Percentiles rank a stretch among this genome's conserved stretches.
These are phyloP conservation scores for Penicillium cataractarum DNA, from an alignment of 495 filamentous ascomycete genomes.

Conservation along the genomic window DNA sequence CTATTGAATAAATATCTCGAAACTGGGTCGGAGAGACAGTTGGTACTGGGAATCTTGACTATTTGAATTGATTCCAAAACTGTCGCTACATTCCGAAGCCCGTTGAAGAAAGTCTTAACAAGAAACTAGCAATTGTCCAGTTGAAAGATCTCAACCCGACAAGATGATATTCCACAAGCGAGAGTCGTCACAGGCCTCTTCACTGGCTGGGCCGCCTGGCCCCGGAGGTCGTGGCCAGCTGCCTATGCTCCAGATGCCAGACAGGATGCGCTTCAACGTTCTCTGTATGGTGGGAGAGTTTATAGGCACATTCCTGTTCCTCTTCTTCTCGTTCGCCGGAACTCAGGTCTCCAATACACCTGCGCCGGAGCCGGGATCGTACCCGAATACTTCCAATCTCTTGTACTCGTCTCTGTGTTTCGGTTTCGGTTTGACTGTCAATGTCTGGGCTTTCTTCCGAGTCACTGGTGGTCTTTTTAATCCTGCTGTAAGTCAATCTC, in stretches of 20 bases:
- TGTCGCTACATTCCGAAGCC: too few relatives aligned
- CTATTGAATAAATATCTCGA: constrained; percentile 13
- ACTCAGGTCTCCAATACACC: constrained; percentile 71
- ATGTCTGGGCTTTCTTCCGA: constrained; percentile 85
- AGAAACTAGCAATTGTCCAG: not conserved
- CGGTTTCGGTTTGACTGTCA: constrained; percentile 75
- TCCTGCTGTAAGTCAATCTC: constrained; percentile 58
- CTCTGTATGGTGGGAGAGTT: constrained; percentile 71
- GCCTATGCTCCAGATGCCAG: constrained; percentile 45
- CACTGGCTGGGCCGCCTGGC: constrained; percentile 11
- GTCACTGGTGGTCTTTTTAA: constrained; percentile 83
- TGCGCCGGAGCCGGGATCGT: constrained; percentile 35
- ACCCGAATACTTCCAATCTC: constrained; percentile 51
- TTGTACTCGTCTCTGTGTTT: constrained; percentile 75
- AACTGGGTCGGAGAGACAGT: too few relatives aligned
- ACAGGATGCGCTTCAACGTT: constrained; percentile 51
- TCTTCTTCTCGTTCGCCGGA: constrained; percentile 80
- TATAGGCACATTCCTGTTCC: constrained; percentile 80
- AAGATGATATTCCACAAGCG: constrained; percentile 21
- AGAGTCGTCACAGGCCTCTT: constrained; percentile 12
- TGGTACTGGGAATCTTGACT: too few relatives aligned
- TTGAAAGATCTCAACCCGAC: not conserved
- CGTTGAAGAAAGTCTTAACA: not conserved
- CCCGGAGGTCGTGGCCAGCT: constrained; percentile 31
- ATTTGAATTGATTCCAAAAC: not conserved